Conservation (phyloP, 805 yeast genomes). For the Pichia thaimueangensis region DNA sequence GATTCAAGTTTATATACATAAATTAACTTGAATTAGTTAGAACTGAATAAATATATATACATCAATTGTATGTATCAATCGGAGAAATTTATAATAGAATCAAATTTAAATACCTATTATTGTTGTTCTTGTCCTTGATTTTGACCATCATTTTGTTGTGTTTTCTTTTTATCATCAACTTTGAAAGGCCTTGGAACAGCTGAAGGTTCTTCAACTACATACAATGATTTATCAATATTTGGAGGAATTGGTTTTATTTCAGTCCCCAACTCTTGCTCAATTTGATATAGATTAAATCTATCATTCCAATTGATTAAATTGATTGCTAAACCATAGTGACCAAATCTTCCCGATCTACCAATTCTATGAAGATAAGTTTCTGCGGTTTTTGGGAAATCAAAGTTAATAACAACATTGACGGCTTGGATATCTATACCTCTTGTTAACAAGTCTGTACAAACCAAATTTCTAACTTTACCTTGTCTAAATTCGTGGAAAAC, state of each 20-base stretch:
- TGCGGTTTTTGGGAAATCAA: slow-evolving; percentile 97
- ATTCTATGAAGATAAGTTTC: slow-evolving; percentile 97
- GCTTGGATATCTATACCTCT: slow-evolving; percentile 99
- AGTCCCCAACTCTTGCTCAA: slow-evolving; percentile 95
- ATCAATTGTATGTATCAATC: too few species aligned
- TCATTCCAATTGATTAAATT: slow-evolving; percentile 96
- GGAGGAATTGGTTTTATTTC: slow-evolving; percentile 96
- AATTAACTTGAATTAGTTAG: too few species aligned
- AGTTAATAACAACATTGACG: slow-evolving; percentile 94
- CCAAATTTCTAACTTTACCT: slow-evolving; percentile 94
- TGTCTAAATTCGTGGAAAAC: slow-evolving; percentile 98
- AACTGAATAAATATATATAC: too few species aligned
- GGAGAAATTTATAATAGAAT: too few species aligned
- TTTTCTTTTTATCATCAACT: slow-evolving; percentile 35
- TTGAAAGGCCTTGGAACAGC: slow-evolving; percentile 88
- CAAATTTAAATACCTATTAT: too few species aligned
- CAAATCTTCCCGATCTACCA: slow-evolving; percentile 98
- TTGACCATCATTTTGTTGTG: slow-evolving; percentile 27
- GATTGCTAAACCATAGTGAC: slow-evolving; percentile 96
- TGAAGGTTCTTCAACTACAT: slow-evolving; percentile 74
- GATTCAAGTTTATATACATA: too few species aligned
- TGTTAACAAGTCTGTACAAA: slow-evolving; percentile 91
- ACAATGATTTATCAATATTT: slow-evolving; percentile 80
- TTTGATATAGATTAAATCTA: slow-evolving; percentile 85
- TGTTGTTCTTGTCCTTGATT: slow-evolving; percentile 21